These are phyloP conservation scores for Cercospora brassicicola DNA, from an alignment of 2,329 filamentous ascomycete genomes.

Conservation along the genomic window DNA sequence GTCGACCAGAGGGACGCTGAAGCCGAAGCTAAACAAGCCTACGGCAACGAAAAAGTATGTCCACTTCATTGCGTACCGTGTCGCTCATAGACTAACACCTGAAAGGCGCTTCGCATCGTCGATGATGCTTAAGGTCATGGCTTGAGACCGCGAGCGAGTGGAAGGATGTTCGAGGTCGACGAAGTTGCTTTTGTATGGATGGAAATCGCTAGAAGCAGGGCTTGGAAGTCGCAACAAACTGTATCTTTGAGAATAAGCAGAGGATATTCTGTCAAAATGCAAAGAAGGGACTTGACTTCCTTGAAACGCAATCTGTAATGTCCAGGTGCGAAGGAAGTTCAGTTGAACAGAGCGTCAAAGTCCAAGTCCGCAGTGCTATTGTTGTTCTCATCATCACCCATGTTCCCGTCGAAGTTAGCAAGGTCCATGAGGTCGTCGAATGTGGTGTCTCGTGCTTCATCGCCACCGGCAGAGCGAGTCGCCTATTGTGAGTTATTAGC, in stretches of 20 bases:
- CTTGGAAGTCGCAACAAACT: background rate
- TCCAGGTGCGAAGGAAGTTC: background rate
- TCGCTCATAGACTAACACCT: background rate
- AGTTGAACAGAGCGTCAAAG: slow-evolving; percentile 29
- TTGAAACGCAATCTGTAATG: background rate
- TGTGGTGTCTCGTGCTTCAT: slow-evolving; percentile 28
- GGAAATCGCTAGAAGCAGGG: background rate
- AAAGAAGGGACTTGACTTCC: background rate
- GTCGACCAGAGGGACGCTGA: background rate
- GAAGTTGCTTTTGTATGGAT: background rate
- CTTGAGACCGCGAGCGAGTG: background rate
- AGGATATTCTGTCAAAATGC: background rate
- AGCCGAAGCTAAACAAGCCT: background rate
- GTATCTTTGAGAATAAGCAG: background rate
- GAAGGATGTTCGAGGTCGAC: background rate
- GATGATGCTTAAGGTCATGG: background rate
- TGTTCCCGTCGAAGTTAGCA: slow-evolving; percentile 35
- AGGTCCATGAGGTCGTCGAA: slow-evolving; percentile 43
- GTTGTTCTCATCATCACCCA: slow-evolving; percentile 16
- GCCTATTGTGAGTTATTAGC: background rate
- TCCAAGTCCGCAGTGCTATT: slow-evolving; percentile 17
- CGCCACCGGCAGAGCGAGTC: background rate
- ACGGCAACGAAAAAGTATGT: slow-evolving; percentile 3
- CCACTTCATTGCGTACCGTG: background rate
- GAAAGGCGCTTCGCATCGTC: background rate